Conservation (phyloP, 257 asterid genomes). For the Leptodermis oblonga region DNA sequence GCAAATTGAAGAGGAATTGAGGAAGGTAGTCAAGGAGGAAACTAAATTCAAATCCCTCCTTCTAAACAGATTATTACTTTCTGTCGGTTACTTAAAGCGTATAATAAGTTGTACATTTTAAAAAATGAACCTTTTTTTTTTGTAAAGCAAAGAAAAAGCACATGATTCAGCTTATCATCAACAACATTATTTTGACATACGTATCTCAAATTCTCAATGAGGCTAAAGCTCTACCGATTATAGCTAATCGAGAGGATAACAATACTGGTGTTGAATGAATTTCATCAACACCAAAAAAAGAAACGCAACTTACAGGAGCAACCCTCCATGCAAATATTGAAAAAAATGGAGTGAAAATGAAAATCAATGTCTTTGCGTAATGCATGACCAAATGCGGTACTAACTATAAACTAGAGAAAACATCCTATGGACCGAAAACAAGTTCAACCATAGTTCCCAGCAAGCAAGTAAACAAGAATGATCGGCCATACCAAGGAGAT, state of each 20-base stretch:
- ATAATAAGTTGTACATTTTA: too few species aligned
- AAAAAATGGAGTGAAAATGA: background rate
- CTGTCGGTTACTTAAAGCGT: too few species aligned
- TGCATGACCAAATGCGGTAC: background rate
- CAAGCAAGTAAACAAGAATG: conserved; percentile 2
- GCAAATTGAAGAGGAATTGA: background rate
- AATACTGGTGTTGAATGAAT: background rate
- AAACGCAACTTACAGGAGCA: background rate
- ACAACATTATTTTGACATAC: background rate
- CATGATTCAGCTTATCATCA: background rate
- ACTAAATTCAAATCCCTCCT: background rate
- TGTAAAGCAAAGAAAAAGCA: background rate
- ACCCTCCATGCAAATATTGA: background rate
- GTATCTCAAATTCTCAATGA: background rate
- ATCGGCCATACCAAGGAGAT: background rate
- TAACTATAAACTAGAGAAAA: background rate
- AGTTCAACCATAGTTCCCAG: background rate
- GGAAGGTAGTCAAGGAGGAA: background rate
- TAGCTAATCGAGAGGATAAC: background rate
- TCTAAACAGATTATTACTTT: too few species aligned
- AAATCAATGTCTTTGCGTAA: background rate
- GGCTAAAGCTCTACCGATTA: background rate
- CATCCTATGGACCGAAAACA: background rate
- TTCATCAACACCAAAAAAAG: background rate
- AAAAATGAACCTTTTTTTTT: too few species aligned